Percentiles rank a stretch among this genome's conserved stretches.
These are phyloP conservation scores for Penicillium arizonense DNA, from an alignment of 495 filamentous ascomycete species.

Conservation along the genomic window DNA sequence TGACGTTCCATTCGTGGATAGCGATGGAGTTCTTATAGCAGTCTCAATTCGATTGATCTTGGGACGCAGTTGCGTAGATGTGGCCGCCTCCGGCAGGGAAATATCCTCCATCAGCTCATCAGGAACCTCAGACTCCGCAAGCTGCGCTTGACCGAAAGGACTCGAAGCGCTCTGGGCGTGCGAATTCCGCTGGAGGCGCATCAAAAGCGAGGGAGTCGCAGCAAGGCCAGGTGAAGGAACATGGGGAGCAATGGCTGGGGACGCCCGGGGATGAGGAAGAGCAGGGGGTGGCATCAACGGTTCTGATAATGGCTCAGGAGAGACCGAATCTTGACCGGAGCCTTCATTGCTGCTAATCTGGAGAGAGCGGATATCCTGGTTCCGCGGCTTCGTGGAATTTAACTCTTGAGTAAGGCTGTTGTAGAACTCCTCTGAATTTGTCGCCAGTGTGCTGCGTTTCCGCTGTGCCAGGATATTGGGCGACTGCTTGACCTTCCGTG, in stretches of 20 bases:
- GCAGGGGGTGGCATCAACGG: conserved; percentile 72
- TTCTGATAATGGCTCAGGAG: conserved; percentile 67
- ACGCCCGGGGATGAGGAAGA: conserved; percentile 49
- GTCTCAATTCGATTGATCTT: conserved; percentile 47
- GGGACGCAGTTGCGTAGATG: conserved; percentile 28
- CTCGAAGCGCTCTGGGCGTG: conserved; percentile 23
- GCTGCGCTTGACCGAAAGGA: conserved; percentile 30
- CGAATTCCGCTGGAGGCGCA: conserved; percentile 59
- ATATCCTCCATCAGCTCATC: conserved; percentile 68
- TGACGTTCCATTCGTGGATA: conserved; percentile 33
- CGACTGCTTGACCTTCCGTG: conserved; percentile 68
- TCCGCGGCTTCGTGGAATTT: conserved; percentile 24
- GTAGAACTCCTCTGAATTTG: conserved; percentile 51
- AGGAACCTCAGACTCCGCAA: conserved; percentile 26
- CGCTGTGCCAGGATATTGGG: conserved; percentile 78
- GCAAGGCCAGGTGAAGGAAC: conserved; percentile 40
- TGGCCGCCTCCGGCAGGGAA: conserved; percentile 63
- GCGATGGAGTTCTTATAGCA: conserved; percentile 26
- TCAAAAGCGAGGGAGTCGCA: conserved; percentile 82
- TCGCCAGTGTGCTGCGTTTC: conserved; percentile 48
- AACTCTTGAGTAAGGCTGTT: conserved; percentile 34
- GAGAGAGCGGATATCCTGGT: conserved; percentile 35
- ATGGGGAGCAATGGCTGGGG: conserved; percentile 51
- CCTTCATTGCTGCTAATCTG: conserved; percentile 52
- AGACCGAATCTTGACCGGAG: conserved; percentile 68